Percentiles rank a stretch among this genome's conserved stretches.
These are phyloP conservation scores for Pseudotsuga menziesii DNA, from an alignment of 75 land plant genomes.

Conservation along the genomic window DNA sequence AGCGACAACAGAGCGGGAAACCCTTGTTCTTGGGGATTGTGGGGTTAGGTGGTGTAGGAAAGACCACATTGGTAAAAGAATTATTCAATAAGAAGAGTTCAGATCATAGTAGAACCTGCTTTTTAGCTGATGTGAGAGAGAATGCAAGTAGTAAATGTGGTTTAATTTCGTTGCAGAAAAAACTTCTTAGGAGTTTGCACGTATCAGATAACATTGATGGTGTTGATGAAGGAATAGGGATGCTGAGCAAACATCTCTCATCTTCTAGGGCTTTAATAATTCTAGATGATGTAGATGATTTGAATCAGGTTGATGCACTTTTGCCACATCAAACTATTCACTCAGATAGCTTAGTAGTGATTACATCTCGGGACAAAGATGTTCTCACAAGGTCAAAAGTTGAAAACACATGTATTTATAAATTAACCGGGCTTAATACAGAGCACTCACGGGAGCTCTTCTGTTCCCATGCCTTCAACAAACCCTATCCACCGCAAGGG, in stretches of 20 bases:
- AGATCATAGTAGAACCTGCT: too few relatives aligned
- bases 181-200: too few relatives aligned
- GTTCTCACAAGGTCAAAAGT: not conserved
- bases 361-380: not conserved
- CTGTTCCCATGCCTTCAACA: not conserved
- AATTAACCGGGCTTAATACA: not conserved
- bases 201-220: not conserved
- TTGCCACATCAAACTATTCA: not conserved
- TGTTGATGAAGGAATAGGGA: not conserved
- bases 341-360: not conserved
- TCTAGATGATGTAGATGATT: not conserved
- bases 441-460: not conserved
- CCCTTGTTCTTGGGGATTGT: not conserved
- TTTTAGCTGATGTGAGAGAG: too few relatives aligned
- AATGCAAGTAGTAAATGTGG: too few relatives aligned
- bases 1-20: not conserved
- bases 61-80: slow-evolving; percentile 4
- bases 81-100: not conserved
- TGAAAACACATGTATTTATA: not conserved
- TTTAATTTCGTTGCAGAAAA: too few relatives aligned
- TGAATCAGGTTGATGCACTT: not conserved
- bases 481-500: not conserved
- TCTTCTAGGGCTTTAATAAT: not conserved
- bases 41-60: not conserved
- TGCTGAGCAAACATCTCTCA: not conserved